These are phyloP conservation scores for Cystobasidium slooffiae DNA, from an alignment of 1,284 basidiomycete genomes.

Conservation along the genomic window DNA sequence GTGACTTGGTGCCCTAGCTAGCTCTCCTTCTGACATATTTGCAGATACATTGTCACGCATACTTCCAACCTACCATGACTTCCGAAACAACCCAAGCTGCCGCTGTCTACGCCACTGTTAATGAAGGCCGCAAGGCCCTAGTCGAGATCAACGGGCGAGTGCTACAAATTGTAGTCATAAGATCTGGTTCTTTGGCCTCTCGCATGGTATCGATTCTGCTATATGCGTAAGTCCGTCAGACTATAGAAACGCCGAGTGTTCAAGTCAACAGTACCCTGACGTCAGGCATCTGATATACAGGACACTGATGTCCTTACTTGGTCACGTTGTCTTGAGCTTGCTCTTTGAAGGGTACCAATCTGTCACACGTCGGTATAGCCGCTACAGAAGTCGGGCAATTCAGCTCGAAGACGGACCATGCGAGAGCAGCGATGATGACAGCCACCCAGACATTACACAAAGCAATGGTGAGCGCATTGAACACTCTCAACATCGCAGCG, in stretches of 20 bases:
- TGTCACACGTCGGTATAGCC: neutral
- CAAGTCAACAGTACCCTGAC: neutral
- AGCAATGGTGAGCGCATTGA: neutral
- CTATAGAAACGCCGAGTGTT: neutral
- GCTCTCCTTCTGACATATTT: no score
- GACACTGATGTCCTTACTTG: conserved; percentile 10
- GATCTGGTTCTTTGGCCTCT: conserved; percentile 3
- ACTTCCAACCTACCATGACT: no score
- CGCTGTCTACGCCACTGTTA: neutral
- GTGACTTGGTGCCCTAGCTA: no score
- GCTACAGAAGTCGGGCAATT: neutral
- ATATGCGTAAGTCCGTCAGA: neutral
- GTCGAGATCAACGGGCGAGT: neutral
- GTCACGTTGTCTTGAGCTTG: neutral
- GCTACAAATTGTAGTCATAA: neutral
- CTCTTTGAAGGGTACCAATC: neutral
- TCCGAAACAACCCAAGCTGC: neutral
- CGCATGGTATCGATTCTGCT: conserved; percentile 8
- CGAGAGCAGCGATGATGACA: neutral
- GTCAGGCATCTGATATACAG: neutral
- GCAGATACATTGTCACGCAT: no score
- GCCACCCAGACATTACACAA: neutral
- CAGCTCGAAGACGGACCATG: neutral
- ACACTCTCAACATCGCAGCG: no score
- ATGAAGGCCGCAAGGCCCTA: neutral